phyloP scores from a whole-genome alignment of 1,284 basidiomycete genomes.

The Pisolithus thermaeus region DNA sequence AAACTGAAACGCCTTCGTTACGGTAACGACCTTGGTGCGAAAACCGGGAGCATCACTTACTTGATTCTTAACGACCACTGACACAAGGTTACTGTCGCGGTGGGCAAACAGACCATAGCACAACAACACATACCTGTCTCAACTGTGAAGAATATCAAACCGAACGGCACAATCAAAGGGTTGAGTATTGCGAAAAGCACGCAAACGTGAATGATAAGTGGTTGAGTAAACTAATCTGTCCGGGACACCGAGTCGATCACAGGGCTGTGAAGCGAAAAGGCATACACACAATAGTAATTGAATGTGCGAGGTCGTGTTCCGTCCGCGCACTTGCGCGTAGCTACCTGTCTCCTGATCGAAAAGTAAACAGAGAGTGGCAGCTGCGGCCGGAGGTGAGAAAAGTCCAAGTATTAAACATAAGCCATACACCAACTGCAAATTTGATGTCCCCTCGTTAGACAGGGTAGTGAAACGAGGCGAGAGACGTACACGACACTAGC shows the following conservation, averaged over 20 bases:
- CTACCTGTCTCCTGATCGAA: conserved; percentile 61
- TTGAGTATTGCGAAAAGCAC: conserved; percentile 77
- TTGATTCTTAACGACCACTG: conserved; percentile 80
- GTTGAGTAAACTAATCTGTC: conserved; percentile 76
- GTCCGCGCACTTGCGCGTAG: conserved; percentile 72
- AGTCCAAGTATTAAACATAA: conserved; percentile 51
- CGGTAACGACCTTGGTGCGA: neutral
- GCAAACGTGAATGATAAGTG: conserved; percentile 76
- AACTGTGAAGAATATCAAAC: conserved; percentile 60
- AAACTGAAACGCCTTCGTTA: conserved; percentile 38
- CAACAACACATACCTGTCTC: conserved; percentile 54
- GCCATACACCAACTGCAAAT: neutral
- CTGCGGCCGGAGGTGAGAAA: conserved; percentile 32
- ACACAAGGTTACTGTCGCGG: conserved; percentile 1
- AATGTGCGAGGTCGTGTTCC: conserved; percentile 77
- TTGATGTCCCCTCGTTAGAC: conserved; percentile 7
- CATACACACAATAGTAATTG: conserved; percentile 67
- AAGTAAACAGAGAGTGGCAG: conserved; percentile 73
- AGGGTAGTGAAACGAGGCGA: neutral
- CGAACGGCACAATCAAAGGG: conserved; percentile 68
- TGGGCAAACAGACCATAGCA: conserved; percentile 15
- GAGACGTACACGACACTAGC: conserved; percentile 54
- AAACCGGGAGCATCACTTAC: conserved; percentile 26
- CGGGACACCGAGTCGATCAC: neutral
- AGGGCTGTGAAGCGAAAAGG: neutral